Evolutionary conservation across 805 yeast genomes (phyloP).

Genomic region (Starmerella bombi): DNA sequence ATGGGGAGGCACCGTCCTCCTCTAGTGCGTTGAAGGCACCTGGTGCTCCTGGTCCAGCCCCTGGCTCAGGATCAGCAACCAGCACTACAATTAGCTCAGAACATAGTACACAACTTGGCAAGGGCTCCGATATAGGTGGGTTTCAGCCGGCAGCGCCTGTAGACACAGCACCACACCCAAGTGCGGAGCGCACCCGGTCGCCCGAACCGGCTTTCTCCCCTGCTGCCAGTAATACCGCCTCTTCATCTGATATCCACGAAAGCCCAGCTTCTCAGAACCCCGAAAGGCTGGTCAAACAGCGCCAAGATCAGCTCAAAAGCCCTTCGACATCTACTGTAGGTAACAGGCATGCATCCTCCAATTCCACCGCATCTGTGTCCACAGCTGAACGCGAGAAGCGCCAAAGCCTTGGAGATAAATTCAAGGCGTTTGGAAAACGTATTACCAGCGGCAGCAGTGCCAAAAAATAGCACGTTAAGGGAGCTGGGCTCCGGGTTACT

Average conservation of each 20-base stretch:
- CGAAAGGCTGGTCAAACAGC: neutral
- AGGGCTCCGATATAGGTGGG: neutral
- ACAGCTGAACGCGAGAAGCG: constrained; percentile 14
- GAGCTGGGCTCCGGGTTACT: neutral
- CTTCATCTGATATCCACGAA: neutral
- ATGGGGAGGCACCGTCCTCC: neutral
- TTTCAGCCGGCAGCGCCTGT: neutral
- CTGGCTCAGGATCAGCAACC: neutral
- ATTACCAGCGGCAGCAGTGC: constrained; percentile 17
- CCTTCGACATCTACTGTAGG: neutral
- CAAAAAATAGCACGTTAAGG: constrained; percentile 4
- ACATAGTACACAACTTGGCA: neutral
- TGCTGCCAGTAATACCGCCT: neutral
- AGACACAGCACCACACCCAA: neutral
- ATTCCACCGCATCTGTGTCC: constrained; percentile 12
- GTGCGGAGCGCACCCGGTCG: neutral
- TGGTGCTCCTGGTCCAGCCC: neutral
- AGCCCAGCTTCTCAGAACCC: neutral
- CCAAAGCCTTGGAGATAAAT: constrained; percentile 18
- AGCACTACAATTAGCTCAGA: neutral
- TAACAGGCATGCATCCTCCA: constrained; percentile 8
- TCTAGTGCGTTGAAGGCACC: neutral
- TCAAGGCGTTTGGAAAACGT: constrained; percentile 22
- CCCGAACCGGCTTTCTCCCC: neutral
- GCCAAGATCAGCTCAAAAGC: neutral